Percentiles rank a stretch among this genome's conserved stretches.
phyloP scores from a whole-genome alignment of 345 rosid genomes.

The Litchi chinensis region DNA sequence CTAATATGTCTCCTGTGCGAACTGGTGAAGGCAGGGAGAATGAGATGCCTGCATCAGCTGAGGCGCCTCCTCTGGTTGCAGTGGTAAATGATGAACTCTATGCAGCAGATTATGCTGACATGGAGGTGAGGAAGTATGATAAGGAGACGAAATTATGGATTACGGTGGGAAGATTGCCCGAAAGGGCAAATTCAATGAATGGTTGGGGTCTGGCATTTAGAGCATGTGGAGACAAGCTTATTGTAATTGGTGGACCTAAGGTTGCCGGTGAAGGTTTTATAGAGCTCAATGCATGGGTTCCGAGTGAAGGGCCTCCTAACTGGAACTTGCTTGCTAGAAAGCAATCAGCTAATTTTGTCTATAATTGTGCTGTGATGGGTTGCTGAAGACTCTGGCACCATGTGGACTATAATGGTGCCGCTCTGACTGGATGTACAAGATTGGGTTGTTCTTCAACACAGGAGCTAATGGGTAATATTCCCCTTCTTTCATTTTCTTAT shows the following conservation, averaged over 20 bases:
- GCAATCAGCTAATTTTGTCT: slow-evolving; percentile 81
- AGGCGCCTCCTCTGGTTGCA: slow-evolving; percentile 91
- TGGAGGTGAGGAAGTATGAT: slow-evolving; percentile 78
- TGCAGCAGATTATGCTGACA: slow-evolving; percentile 82
- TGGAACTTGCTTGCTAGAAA: slow-evolving; percentile 82
- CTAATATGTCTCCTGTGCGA: slow-evolving; percentile 76
- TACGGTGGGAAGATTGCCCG: slow-evolving; percentile 78
- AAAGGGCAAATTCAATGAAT: slow-evolving; percentile 77
- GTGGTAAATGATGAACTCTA: slow-evolving; percentile 80
- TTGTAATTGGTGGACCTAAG: slow-evolving; percentile 92
- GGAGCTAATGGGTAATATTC: slow-evolving; percentile 60
- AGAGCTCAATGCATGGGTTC: slow-evolving; percentile 88
- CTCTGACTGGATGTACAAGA: slow-evolving; percentile 40
- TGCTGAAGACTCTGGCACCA: slow-evolving; percentile 57
- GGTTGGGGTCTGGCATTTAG: slow-evolving; percentile 98
- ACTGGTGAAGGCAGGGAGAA: slow-evolving; percentile 40
- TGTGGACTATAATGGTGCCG: slow-evolving; percentile 32
- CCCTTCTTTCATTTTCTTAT: slow-evolving; percentile 35
- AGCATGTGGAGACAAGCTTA: slow-evolving; percentile 83
- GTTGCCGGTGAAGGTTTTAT: slow-evolving; percentile 70
- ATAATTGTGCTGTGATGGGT: slow-evolving; percentile 97
- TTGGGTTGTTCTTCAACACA: slow-evolving; percentile 43
- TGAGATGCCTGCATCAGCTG: slow-evolving; percentile 64
- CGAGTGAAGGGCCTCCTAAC: slow-evolving; percentile 68
- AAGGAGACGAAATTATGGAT: slow-evolving; percentile 63